Evolutionary conservation across 371 early-diverging fungal species (phyloP).

Genomic region (Rhizopus sp.): DNA sequence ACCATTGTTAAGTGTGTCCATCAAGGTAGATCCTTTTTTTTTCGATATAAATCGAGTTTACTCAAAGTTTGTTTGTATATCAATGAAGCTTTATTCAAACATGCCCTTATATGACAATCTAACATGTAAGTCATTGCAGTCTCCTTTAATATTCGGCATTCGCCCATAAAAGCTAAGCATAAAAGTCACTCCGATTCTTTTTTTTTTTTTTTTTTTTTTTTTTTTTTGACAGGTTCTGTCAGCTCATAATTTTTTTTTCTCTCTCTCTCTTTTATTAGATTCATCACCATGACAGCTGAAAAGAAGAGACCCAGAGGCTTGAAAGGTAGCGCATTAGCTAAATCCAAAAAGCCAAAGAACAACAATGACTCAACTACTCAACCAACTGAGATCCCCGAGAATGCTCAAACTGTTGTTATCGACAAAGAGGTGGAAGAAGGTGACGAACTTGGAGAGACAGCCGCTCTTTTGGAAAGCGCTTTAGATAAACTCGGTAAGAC

Average conservation of each 20-base stretch:
- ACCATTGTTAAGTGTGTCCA: too few species aligned
- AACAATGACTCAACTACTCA: conserved; percentile 9
- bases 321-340: conserved; percentile 36
- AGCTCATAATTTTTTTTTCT: background rate
- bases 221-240: background rate
- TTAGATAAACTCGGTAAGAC: conserved; percentile 42
- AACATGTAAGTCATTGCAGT: too few species aligned
- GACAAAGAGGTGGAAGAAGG: conserved; percentile 54
- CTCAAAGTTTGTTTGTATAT: too few species aligned
- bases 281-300: conserved; percentile 30
- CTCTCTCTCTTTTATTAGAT: background rate
- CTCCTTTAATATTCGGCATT: too few species aligned
- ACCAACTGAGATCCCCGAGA: conserved; percentile 27
- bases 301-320: conserved; percentile 56
- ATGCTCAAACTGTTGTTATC: conserved; percentile 52
- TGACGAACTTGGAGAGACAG: conserved; percentile 52
- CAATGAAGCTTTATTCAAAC: too few species aligned
- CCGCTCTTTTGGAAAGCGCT: conserved; percentile 46
- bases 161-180: too few species aligned
- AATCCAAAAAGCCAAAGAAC: conserved; percentile 40
- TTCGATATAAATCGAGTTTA: too few species aligned
- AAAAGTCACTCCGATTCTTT: conserved; percentile 1
- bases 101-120: too few species aligned
- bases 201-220: conserved; percentile 6
- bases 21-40: too few species aligned